Conservation (phyloP, 164 flowering plant genomes). For the Berberis thunbergii region DNA sequence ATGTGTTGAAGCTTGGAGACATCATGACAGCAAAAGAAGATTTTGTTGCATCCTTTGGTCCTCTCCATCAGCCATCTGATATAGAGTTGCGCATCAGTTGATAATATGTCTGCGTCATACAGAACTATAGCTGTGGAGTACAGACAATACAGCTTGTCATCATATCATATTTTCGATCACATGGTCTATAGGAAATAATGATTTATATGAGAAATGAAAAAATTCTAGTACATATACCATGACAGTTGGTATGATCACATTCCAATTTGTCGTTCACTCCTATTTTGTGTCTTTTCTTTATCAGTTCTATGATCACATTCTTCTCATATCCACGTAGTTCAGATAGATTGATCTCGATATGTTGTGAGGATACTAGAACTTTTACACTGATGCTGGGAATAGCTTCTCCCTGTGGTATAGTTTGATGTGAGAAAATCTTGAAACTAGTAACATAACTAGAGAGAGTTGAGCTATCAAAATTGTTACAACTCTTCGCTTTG, state of each 20-base stretch:
- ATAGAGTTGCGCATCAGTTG: constrained; percentile 46
- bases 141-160: neutral
- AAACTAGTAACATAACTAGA: too few relatives aligned
- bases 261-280: constrained; percentile 8
- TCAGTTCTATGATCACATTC: constrained; percentile 44
- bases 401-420: constrained; percentile 42
- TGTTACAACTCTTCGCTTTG: neutral
- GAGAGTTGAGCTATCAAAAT: neutral
- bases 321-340: constrained; percentile 60
- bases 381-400: constrained; percentile 31
- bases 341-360: constrained; percentile 53
- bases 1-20: constrained; percentile 45
- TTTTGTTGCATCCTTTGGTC: constrained; percentile 36
- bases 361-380: constrained; percentile 37
- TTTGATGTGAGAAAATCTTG: too few relatives aligned
- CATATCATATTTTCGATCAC: neutral
- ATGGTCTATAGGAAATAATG: neutral
- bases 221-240: constrained; percentile 22
- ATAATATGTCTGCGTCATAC: constrained; percentile 51
- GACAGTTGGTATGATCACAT: constrained; percentile 20
- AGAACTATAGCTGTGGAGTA: constrained; percentile 45
- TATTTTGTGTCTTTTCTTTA: constrained; percentile 31
- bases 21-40: constrained; percentile 66
- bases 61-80: constrained; percentile 56
- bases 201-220: neutral